Evolutionary conservation across 768 basidiomycete species (phyloP).

Genomic region (Leucocoprinus birnbaumii): DNA sequence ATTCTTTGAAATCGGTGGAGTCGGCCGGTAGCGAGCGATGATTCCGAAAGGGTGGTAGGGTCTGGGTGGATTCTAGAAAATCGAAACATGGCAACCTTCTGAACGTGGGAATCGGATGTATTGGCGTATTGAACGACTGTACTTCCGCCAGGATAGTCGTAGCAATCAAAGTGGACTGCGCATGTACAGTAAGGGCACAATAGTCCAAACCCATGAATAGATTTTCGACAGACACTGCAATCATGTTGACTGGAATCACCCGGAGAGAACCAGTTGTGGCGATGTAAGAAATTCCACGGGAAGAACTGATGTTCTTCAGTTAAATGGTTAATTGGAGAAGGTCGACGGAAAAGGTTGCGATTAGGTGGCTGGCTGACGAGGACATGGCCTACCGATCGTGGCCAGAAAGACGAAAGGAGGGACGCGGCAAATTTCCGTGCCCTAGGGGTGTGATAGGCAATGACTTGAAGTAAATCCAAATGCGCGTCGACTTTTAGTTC

Average conservation of each 20-base stretch:
- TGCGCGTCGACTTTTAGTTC: conserved; percentile 64
- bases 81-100: conserved; percentile 59
- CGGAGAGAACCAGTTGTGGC: conserved; percentile 21
- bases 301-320: conserved; percentile 61
- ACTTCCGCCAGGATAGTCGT: conserved; percentile 66
- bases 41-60: conserved; percentile 23
- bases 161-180: conserved; percentile 76
- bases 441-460: conserved; percentile 60
- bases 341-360: conserved; percentile 18
- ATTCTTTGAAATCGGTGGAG: conserved; percentile 39
- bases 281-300: conserved; percentile 55
- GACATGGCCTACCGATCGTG: conserved; percentile 65
- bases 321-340: conserved; percentile 17
- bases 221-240: conserved; percentile 55
- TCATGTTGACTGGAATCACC: conserved; percentile 33
- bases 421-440: conserved; percentile 54
- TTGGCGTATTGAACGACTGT: conserved; percentile 51
- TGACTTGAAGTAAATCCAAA: conserved; percentile 67
- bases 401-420: conserved; percentile 63
- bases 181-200: conserved; percentile 71
- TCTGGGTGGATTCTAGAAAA: conserved; percentile 47
- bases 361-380: conserved; percentile 50
- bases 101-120: conserved; percentile 40
- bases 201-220: conserved; percentile 66
- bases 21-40: conserved; percentile 30